Conservation (phyloP, 768 basidiomycete genomes). For the Xerocomus brunneocitrinus region DNA sequence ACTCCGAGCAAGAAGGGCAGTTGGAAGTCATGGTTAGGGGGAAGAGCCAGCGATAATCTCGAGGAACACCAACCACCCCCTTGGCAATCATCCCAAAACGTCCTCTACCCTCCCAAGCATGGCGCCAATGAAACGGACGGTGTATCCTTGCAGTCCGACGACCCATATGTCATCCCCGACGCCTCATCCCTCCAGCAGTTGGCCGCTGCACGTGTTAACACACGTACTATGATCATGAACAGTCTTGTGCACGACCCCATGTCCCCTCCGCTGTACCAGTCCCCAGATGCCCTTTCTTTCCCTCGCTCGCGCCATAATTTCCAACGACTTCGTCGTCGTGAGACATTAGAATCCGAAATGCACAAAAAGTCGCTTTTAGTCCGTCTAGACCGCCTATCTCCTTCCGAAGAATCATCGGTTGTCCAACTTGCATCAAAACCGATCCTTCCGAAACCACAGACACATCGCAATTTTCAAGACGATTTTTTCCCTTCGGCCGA, state of each 20-base stretch:
- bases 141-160: constrained; percentile 36
- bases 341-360: constrained; percentile 42
- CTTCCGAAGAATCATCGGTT: constrained; percentile 42
- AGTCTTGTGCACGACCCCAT: constrained; percentile 37
- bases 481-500: constrained; percentile 18
- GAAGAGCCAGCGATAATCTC: constrained; percentile 30
- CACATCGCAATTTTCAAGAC: constrained; percentile 34
- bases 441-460: constrained; percentile 24
- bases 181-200: constrained; percentile 23
- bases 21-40: constrained; percentile 56
- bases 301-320: constrained; percentile 54
- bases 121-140: constrained; percentile 29
- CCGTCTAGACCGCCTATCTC: constrained; percentile 40
- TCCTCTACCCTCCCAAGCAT: constrained; percentile 20
- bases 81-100: constrained; percentile 30
- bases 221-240: constrained; percentile 43
- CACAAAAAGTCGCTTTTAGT: constrained; percentile 49
- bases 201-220: constrained; percentile 34
- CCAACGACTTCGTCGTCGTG: constrained; percentile 32
- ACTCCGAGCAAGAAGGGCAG: constrained; percentile 40
- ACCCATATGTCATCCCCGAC: constrained; percentile 26
- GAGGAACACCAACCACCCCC: constrained; percentile 23
- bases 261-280: constrained; percentile 47
- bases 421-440: constrained; percentile 38
- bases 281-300: constrained; percentile 35